Conservation (phyloP, 352 stramenopile species). For the Globisporangium uncinulatum region DNA sequence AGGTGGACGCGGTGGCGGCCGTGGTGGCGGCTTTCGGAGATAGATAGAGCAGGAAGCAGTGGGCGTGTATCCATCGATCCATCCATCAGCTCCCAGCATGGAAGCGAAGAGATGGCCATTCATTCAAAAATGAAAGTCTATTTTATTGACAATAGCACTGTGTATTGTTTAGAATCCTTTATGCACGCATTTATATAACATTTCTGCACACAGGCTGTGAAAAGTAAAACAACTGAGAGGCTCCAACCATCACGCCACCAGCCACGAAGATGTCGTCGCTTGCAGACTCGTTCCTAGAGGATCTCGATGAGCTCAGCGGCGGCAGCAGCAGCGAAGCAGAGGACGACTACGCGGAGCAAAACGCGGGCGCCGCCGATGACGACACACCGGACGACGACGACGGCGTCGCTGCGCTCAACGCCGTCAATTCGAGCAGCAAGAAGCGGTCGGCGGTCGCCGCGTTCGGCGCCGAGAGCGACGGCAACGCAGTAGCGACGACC, state of each 20-base stretch:
- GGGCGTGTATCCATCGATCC: background rate
- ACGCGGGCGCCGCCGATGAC: conserved; percentile 7
- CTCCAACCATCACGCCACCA: too few species aligned
- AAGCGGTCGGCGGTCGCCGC: conserved; percentile 20
- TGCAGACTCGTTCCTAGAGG: conserved; percentile 86
- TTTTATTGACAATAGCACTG: background rate
- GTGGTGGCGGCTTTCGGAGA: conserved; percentile 7
- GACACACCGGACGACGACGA: conserved; percentile 15
- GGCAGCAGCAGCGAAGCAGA: conserved; percentile 73
- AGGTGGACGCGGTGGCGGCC: conserved; percentile 9
- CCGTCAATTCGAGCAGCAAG: background rate
- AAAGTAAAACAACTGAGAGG: background rate
- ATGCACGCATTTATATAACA: too few species aligned
- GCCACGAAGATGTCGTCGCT: conserved; percentile 60
- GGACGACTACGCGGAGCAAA: conserved; percentile 11
- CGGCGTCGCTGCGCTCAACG: conserved; percentile 20
- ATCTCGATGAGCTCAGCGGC: conserved; percentile 85
- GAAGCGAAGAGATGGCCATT: too few species aligned
- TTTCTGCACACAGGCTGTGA: background rate
- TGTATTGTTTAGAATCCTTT: background rate
- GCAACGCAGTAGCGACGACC: conserved; percentile 25
- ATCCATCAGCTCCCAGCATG: background rate
- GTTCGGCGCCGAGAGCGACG: conserved; percentile 8
- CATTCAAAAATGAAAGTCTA: too few species aligned
- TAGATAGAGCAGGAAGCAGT: conserved; percentile 1